Evolutionary conservation across 305 asterid genomes (phyloP), one percentile per base, ranked within the genome.

Genomic region (Lippia alba): DNA sequence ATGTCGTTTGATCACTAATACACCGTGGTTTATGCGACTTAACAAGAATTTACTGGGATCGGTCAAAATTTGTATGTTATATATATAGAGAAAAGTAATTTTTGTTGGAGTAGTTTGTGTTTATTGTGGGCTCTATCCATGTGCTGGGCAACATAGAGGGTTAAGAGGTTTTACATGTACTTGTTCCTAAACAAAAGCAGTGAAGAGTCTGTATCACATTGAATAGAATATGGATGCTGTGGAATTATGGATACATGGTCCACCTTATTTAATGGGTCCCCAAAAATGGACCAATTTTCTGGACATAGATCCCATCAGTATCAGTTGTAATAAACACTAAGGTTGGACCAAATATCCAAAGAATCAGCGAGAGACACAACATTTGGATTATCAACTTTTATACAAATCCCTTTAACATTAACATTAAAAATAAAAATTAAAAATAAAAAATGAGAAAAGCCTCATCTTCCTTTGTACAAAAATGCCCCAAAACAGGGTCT

Each of bases 181-280:
- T 78, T 69, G 64, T 82, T 79, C 86, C 74, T 83, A 56, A 76
- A 76, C 72, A 63, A 76, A 82, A 81, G 61, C 84, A 79, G 80
- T 79, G 90, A 79, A 80, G 76, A 60, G 96, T 88, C 84, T 71
- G 67, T 70, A 51, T 82, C 90, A 83, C 85, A 82, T 83, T 86
- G 50, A 85, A 80, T 82, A 85, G 71, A 80, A 73, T 76, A 83
- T 82, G 79, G 89, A 78, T 81, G 89, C 79, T 77, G 78, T 75
- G 84, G 81, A 83, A 76, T 85, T 68, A 86, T 87, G 86, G 80
- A 82, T 74, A 73, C 44, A 71, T 73, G 97, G 88, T 54, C 96
- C 93, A 83, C 85, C 55, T 33, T 78, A 86, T 80, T 81, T 64
- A 83, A 77, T 75, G 83, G 88, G 86, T 57, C 83, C 86, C 77